Evolutionary conservation across 306 rosid species (phyloP).

Genomic region (Oemleria cerasiformis): DNA sequence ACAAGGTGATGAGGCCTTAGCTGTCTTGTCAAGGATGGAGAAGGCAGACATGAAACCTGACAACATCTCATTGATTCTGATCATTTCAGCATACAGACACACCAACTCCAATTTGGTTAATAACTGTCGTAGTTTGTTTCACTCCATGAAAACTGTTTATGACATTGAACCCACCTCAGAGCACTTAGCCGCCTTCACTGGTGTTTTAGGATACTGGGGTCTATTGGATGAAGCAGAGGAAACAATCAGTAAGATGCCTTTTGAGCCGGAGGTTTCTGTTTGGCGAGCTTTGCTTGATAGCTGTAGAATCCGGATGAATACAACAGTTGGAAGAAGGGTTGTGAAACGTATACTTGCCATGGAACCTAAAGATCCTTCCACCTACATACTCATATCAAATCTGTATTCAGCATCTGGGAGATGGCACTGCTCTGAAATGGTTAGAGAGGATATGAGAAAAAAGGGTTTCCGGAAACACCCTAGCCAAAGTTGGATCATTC

Average conservation of each 20-base stretch:
- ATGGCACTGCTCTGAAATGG: slow-evolving; percentile 75
- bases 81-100: slow-evolving; percentile 69
- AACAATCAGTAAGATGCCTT: slow-evolving; percentile 52
- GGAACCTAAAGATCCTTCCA: slow-evolving; percentile 71
- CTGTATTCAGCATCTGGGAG: slow-evolving; percentile 81
- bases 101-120: slow-evolving; percentile 65
- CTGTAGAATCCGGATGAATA: slow-evolving; percentile 53
- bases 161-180: slow-evolving; percentile 54
- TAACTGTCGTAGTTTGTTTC: slow-evolving; percentile 52
- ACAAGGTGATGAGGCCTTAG: slow-evolving; percentile 67
- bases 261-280: slow-evolving; percentile 52
- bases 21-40: slow-evolving; percentile 66
- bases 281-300: slow-evolving; percentile 90
- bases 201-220: slow-evolving; percentile 89
- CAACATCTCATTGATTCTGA: slow-evolving; percentile 47
- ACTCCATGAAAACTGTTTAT: slow-evolving; percentile 49
- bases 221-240: slow-evolving; percentile 78
- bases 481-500: slow-evolving; percentile 71
- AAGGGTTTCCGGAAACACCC: slow-evolving; percentile 76
- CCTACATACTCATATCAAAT: slow-evolving; percentile 74
- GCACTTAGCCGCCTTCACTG: slow-evolving; percentile 69
- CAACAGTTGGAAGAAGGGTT: slow-evolving; percentile 52
- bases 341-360: slow-evolving; percentile 52
- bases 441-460: slow-evolving; percentile 64
- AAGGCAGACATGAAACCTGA: slow-evolving; percentile 62